Percentiles rank a stretch among this genome's conserved stretches.
Evolutionary conservation across 768 basidiomycete species (phyloP).

Genomic region (Lactarius hatsudake): DNA sequence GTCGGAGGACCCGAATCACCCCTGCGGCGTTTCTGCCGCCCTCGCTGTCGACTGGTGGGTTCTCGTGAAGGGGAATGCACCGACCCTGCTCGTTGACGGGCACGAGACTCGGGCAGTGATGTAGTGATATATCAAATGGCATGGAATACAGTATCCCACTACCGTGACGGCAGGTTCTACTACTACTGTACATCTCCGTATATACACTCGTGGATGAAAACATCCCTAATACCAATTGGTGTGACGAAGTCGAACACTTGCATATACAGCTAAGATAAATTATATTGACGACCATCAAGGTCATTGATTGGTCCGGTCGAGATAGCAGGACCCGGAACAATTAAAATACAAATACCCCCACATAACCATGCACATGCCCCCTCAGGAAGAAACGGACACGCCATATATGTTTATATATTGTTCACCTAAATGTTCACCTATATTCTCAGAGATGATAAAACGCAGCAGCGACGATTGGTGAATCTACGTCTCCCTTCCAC

Average conservation of each 20-base stretch:
- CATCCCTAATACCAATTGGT: not conserved
- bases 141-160: not conserved
- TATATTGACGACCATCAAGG: not conserved
- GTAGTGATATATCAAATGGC: too few relatives aligned
- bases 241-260: not conserved
- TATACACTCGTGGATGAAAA: not conserved
- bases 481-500: not conserved
- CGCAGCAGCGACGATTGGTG: not conserved
- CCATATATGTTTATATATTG: not conserved
- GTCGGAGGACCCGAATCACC: constrained; percentile 49
- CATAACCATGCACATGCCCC: not conserved
- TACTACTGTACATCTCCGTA: not conserved
- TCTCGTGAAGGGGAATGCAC: constrained; percentile 2
- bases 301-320: not conserved
- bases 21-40: constrained; percentile 61
- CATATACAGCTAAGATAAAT: not conserved
- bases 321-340: not conserved
- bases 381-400: not conserved
- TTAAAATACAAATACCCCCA: not conserved
- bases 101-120: too few relatives aligned
- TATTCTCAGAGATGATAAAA: not conserved
- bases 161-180: not conserved
- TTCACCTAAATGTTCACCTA: not conserved
- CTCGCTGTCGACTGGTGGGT: constrained; percentile 65
- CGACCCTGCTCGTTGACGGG: too few relatives aligned